Base-by-base conservation (phyloP, 495 filamentous ascomycete genomes). In the Penicillium longicatenatum region DNA sequence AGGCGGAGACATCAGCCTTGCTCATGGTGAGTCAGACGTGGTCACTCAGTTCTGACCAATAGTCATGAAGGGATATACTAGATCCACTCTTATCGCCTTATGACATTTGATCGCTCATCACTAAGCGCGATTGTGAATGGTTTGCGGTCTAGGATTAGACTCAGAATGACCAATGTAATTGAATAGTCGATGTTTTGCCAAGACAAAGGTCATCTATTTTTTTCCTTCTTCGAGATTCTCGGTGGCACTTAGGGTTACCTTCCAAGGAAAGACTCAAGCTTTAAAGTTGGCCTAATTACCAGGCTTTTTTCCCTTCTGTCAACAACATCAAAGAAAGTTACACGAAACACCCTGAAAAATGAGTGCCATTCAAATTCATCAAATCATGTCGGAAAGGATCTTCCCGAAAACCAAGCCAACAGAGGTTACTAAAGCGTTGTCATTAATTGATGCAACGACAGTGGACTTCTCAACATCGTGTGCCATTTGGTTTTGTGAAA, bases 361-460 rank as follows among this genome's bases (percentile, higher is more conserved):
- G 52, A 42, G 39, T 9, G 26, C 52, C 17, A 43, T 22, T 6
- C 21, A 45, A 1, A n/a, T 31, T 12, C 14, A 22, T 20, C 11
- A 11, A 45, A 51, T 31, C 41, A 53, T 53, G 37, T 53, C 52
- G 5, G 62, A 65, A 31, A 52, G 62, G 21, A 26, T 61, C 3
- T 59, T 59, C 21, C 62, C 62, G 5, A 56, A 11, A 21, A 44
- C 29, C 0, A 50, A 35, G n/a, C 49, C 49, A 3, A 21, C 12
- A 12, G 52, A 61, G 39, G 11, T 47, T 17, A 39, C 37, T 8
- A 39, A 54, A 7, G 51, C 63, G 10, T 64, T 75, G 7, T 75
- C 70, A 5, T 56, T 75, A 1, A 54, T 73, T 0, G 70, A 75
- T 59, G 70, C 69, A 6, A 71, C 62, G 9, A 63, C 66, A 7